Base-by-base conservation (phyloP, 208 protist species). In the Porcisia hertigi region DNA sequence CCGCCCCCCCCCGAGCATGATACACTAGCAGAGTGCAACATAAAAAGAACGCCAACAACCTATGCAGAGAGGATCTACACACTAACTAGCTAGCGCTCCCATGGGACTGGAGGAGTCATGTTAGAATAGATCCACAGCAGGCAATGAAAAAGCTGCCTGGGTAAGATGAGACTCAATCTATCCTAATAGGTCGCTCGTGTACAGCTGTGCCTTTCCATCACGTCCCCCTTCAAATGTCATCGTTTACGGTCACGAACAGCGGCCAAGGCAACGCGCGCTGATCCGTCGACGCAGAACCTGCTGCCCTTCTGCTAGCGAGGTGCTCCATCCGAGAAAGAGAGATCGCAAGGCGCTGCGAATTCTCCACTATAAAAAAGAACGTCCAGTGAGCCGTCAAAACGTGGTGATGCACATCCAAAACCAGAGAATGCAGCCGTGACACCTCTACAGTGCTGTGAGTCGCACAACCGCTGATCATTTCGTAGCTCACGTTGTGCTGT, bases 171-270 rank as follows among this genome's bases (percentile, higher is more conserved):
- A 70, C 59, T 73, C 45, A 25, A 64, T 74, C 57, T 57, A 74
- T 54, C 66, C 74, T 3, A 58, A 18, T 8, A 78, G 66, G 14
- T 3, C 8, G 45, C 66, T 78, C 23, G 34, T 52, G 30, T 25
- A 45, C 74, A 72, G 30, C 30, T 12, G 45, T 72, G 66, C 57
- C 30, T 34, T 2, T 57, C 36, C 23, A 69, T 14, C 11, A 58
- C 36, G 23, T 53, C 60, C 54, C 74, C 23, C 18, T 36, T 65
- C 5, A 30, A 30, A 84, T 54, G 43, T 84, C 75, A 39, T 85
- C 76, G 75, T 82, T 85, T 4, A 85, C 55, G 2, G 81, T 85
- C 0, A 71, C 52, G 34, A 82, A 85, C 49, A 82, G 65, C 18
- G 81, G 81, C 53, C 57, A 20, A 4, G 59, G 14, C 12, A 55